Conservation (phyloP, 176 grass and related monocot genomes). For the Ananas comosus region DNA sequence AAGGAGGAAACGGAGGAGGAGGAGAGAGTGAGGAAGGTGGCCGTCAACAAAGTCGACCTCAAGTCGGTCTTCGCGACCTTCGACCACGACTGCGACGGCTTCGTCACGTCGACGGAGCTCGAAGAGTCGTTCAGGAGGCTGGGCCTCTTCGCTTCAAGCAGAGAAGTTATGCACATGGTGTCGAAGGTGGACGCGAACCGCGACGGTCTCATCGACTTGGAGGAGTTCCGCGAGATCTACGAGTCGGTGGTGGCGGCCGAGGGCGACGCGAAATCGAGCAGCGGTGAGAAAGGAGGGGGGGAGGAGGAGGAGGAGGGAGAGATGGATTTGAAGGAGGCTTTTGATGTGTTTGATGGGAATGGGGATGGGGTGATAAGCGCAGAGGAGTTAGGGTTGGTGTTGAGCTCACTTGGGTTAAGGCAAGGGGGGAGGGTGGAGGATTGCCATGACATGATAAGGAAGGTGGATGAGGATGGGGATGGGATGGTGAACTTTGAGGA, state of each 20-base stretch:
- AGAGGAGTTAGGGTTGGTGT: slow-evolving; percentile 70
- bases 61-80: slow-evolving; percentile 56
- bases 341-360: slow-evolving; percentile 88
- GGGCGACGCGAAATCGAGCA: neutral
- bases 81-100: slow-evolving; percentile 60
- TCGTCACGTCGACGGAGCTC: slow-evolving; percentile 65
- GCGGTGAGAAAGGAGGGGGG: slow-evolving; percentile 1
- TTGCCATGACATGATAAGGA: slow-evolving; percentile 80
- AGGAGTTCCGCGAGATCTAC: slow-evolving; percentile 81
- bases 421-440: slow-evolving; percentile 46
- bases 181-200: slow-evolving; percentile 70
- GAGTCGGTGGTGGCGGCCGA: slow-evolving; percentile 27
- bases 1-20: neutral
- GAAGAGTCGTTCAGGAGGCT: slow-evolving; percentile 57
- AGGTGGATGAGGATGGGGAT: slow-evolving; percentile 77
- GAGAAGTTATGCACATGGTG: slow-evolving; percentile 56
- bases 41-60: neutral
- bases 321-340: slow-evolving; percentile 73
- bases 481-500: slow-evolving; percentile 87
- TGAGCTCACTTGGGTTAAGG: slow-evolving; percentile 58
- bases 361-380: slow-evolving; percentile 79
- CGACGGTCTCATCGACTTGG: slow-evolving; percentile 76
- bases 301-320: slow-evolving; percentile 37
- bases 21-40: too few relatives aligned
- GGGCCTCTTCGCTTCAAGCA: slow-evolving; percentile 38